Evolutionary conservation across 805 yeast genomes (phyloP).

Genomic region (Saccharomycopsis selenospora): DNA sequence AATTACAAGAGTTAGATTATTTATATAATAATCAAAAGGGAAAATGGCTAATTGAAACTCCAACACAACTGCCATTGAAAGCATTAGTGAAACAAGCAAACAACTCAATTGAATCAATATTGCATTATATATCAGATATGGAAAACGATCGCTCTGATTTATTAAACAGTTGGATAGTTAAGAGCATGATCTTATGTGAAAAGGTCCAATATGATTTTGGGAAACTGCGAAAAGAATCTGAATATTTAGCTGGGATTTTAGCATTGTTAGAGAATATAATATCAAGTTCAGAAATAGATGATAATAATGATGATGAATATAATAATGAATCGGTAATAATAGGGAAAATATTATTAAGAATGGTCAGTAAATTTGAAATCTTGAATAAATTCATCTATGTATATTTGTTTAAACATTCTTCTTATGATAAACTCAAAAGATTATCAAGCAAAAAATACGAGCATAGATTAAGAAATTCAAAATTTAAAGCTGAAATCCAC

Average conservation of each 20-base stretch:
- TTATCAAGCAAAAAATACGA: neutral
- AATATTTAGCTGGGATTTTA: too few relatives aligned
- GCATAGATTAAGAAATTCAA: neutral
- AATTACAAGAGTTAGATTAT: neutral
- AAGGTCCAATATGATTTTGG: neutral
- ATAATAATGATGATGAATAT: neutral
- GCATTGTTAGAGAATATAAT: too few relatives aligned
- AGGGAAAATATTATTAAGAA: neutral
- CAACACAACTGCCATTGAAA: conserved; percentile 1
- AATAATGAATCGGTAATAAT: neutral
- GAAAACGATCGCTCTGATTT: neutral
- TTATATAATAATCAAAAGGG: neutral
- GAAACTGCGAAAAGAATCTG: neutral
- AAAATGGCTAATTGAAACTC: neutral
- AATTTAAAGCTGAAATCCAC: neutral
- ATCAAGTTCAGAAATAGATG: neutral
- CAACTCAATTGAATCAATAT: neutral
- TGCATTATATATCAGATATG: neutral
- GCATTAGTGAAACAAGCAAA: neutral
- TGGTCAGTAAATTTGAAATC: neutral
- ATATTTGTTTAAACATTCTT: neutral
- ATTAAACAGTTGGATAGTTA: neutral
- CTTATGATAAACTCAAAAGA: neutral
- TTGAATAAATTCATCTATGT: neutral
- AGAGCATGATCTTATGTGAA: neutral